A percentile compares a stretch with the other conserved stretches of the same genome.
These are phyloP conservation scores for Antrodiella citrinella DNA, from an alignment of 768 basidiomycete genomes.

Conservation along the genomic window DNA sequence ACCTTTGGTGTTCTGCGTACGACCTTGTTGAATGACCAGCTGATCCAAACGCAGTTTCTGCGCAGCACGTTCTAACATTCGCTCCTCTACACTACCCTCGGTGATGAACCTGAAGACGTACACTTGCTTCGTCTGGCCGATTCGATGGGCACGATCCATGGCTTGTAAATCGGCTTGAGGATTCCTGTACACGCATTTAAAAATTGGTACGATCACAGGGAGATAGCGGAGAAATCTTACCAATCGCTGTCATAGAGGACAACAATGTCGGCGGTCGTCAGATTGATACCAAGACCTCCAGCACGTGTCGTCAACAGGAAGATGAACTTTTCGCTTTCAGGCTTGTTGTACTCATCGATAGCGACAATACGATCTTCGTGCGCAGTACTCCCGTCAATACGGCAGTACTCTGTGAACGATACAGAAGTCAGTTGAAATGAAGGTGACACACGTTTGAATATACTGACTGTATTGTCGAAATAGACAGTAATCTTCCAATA, in stretches of 20 bases:
- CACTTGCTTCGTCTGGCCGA: slow-evolving; percentile 95
- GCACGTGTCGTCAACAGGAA: slow-evolving; percentile 96
- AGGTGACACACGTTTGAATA: too few species aligned
- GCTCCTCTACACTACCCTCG: slow-evolving; percentile 91
- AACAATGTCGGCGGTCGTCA: slow-evolving; percentile 92
- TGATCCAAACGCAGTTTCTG: slow-evolving; percentile 95
- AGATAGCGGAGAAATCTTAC: slow-evolving; percentile 28
- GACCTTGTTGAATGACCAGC: slow-evolving; percentile 93
- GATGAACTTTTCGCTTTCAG: slow-evolving; percentile 90
- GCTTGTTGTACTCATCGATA: slow-evolving; percentile 97
- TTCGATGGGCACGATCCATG: slow-evolving; percentile 96
- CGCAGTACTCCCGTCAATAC: slow-evolving; percentile 92
- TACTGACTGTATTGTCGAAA: slow-evolving; percentile 81
- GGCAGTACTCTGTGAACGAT: slow-evolving; percentile 70
- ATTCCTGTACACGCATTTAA: slow-evolving; percentile 76
- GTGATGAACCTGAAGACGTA: slow-evolving; percentile 97
- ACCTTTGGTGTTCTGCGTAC: slow-evolving; percentile 77
- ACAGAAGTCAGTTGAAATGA: neutral
- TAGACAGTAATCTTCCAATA: slow-evolving; percentile 93
- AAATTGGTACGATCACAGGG: neutral
- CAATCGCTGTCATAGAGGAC: slow-evolving; percentile 96
- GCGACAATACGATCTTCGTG: slow-evolving; percentile 94
- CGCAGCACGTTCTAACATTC: slow-evolving; percentile 90
- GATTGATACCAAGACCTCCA: slow-evolving; percentile 93
- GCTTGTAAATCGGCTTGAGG: slow-evolving; percentile 98